These are phyloP conservation scores for Talaromyces trachyspermus DNA, from an alignment of 495 filamentous ascomycete species.

Conservation along the genomic window DNA sequence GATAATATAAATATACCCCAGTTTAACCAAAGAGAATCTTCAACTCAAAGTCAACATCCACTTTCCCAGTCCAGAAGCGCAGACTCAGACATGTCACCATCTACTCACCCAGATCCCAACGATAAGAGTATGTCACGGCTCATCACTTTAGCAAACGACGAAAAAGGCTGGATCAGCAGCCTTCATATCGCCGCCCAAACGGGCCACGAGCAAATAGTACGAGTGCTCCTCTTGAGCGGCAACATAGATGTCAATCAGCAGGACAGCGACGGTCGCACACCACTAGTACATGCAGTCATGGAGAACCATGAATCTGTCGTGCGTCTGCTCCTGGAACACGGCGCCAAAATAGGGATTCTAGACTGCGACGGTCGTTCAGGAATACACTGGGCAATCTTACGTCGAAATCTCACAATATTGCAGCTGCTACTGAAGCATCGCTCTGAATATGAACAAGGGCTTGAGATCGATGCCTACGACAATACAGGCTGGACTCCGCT, in stretches of 20 bases:
- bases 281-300: constrained; percentile 68
- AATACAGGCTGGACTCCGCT: not conserved
- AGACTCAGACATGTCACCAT: not conserved
- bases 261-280: constrained; percentile 56
- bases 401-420: not conserved
- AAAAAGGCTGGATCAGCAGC: not conserved
- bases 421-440: not conserved
- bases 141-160: constrained; percentile 1
- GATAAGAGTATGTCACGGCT: not conserved
- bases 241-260: constrained; percentile 38
- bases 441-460: not conserved
- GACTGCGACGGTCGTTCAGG: constrained; percentile 1
- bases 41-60: not conserved
- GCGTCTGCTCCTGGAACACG: constrained; percentile 49
- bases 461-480: not conserved
- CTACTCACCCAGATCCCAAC: too few species aligned
- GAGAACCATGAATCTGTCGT: constrained; percentile 63
- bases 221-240: not conserved
- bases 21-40: too few species aligned
- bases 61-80: not conserved
- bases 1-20: not conserved
- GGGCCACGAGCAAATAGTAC: constrained; percentile 1
- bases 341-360: constrained; percentile 1
- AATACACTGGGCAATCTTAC: constrained; percentile 1
- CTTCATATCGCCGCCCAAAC: not conserved